Evolutionary conservation across 2,329 filamentous ascomycete species (phyloP).

Genomic region (Passalora sequoiae): DNA sequence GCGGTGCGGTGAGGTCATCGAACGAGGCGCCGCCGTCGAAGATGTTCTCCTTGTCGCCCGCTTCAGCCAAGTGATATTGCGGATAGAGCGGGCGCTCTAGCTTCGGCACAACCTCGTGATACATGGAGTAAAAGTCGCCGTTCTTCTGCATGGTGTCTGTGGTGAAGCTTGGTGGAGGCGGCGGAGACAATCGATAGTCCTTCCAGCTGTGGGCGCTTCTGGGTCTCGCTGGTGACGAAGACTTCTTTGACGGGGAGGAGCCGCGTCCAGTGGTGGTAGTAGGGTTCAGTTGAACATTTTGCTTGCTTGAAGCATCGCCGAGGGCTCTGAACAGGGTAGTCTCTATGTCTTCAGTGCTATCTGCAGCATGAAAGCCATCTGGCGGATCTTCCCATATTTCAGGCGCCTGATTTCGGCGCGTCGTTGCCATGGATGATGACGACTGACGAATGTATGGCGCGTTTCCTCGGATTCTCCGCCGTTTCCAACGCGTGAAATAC

Average conservation of each 20-base stretch:
- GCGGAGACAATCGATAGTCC: slow-evolving; percentile 62
- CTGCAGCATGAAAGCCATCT: slow-evolving; percentile 33
- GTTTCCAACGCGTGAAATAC: slow-evolving; percentile 6
- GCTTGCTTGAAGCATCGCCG: slow-evolving; percentile 47
- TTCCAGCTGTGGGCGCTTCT: slow-evolving; percentile 61
- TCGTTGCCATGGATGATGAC: slow-evolving; percentile 35
- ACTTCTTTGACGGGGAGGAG: slow-evolving; percentile 66
- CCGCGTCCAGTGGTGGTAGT: slow-evolving; percentile 48
- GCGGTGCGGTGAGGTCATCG: slow-evolving; percentile 33
- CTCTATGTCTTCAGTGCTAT: slow-evolving; percentile 44
- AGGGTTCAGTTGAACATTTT: slow-evolving; percentile 64
- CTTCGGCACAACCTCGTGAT: slow-evolving; percentile 26
- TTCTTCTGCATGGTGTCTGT: slow-evolving; percentile 69
- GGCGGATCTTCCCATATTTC: slow-evolving; percentile 55
- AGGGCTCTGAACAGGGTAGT: slow-evolving; percentile 48
- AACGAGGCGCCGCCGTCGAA: slow-evolving; percentile 27
- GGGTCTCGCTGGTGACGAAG: slow-evolving; percentile 55
- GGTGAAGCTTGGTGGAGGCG: slow-evolving; percentile 48
- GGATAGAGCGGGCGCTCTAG: slow-evolving; percentile 17
- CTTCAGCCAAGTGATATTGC: slow-evolving; percentile 4
- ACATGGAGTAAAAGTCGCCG: slow-evolving; percentile 33
- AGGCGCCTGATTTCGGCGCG: slow-evolving; percentile 52
- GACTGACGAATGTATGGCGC: slow-evolving; percentile 3
- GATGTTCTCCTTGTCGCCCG: slow-evolving; percentile 24
- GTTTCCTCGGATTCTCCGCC: slow-evolving; percentile 2